phyloP scores from a whole-genome alignment of 2,329 filamentous ascomycete genomes.

The Colletotrichum melonis region DNA sequence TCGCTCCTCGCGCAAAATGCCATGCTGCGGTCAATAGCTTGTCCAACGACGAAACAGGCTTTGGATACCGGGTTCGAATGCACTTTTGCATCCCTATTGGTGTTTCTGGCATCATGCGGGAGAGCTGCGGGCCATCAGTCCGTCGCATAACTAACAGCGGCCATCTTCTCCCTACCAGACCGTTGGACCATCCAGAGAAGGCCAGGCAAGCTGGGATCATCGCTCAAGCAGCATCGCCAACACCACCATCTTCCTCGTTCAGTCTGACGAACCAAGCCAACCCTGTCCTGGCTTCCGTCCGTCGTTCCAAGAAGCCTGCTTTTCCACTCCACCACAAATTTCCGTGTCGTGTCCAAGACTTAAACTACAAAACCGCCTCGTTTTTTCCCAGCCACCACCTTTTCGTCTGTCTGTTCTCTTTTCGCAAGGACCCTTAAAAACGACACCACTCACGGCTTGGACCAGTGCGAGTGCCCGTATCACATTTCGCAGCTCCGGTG shows the following conservation, averaged over 20 bases:
- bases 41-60: slow-evolving; percentile 33
- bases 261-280: background rate
- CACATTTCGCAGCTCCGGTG: background rate
- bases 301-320: slow-evolving; percentile 27
- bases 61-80: slow-evolving; percentile 15
- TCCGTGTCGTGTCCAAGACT: slow-evolving; percentile 17
- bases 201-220: slow-evolving; percentile 29
- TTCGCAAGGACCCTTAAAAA: slow-evolving; percentile 25
- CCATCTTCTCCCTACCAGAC: slow-evolving; percentile 26
- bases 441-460: background rate
- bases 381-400: slow-evolving; percentile 18
- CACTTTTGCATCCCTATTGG: slow-evolving; percentile 18
- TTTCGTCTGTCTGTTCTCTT: background rate
- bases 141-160: slow-evolving; percentile 19
- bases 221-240: slow-evolving; percentile 29
- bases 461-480: background rate
- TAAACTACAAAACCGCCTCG: slow-evolving; percentile 31
- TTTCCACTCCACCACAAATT: slow-evolving; percentile 15
- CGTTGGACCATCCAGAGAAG: background rate
- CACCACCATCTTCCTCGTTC: slow-evolving; percentile 27
- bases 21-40: background rate
- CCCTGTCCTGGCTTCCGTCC: slow-evolving; percentile 25
- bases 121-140: slow-evolving; percentile 17
- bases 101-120: background rate
- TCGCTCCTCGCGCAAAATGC: background rate